Percentiles rank a stretch among this genome's conserved stretches.
phyloP scores from a whole-genome alignment of 192 early-diverging fungal genomes.

The Coemansia furcata region DNA sequence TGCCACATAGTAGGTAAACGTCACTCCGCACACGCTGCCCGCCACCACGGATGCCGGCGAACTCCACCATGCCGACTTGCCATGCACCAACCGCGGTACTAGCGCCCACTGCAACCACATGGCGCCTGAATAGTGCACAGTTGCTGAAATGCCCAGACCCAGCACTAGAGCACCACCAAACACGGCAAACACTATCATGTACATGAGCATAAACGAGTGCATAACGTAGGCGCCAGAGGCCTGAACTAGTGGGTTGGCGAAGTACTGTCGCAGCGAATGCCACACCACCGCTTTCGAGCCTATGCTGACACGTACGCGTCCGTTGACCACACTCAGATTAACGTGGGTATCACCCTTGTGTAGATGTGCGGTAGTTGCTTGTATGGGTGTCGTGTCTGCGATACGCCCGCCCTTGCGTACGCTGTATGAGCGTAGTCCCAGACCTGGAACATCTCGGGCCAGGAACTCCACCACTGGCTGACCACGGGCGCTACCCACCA shows the following conservation, averaged over 20 bases:
- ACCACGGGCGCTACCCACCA: not conserved
- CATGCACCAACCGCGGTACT: not conserved
- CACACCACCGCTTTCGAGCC: slow-evolving; percentile 9
- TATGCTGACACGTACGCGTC: slow-evolving; percentile 7
- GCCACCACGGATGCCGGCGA: not conserved
- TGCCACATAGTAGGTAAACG: slow-evolving; percentile 20
- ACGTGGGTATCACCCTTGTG: slow-evolving; percentile 18
- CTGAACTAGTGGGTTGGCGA: slow-evolving; percentile 42
- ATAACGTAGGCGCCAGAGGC: slow-evolving; percentile 49
- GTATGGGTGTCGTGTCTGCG: not conserved
- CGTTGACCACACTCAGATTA: not conserved
- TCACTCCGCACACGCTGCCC: not conserved
- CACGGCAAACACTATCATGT: slow-evolving; percentile 25
- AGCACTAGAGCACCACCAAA: slow-evolving; percentile 21
- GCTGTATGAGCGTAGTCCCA: slow-evolving; percentile 26
- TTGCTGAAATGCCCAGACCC: not conserved
- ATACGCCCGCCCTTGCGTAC: slow-evolving; percentile 1
- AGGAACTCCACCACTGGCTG: slow-evolving; percentile 26
- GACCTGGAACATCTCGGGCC: slow-evolving; percentile 18
- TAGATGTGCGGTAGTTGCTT: slow-evolving; percentile 1
- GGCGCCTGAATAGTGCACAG: not conserved
- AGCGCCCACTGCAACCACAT: not conserved
- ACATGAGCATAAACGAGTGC: slow-evolving; percentile 54
- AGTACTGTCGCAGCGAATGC: slow-evolving; percentile 41
- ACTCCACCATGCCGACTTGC: slow-evolving; percentile 2